Evolutionary conservation across 371 early-diverging fungal genomes (phyloP), one percentile per base, ranked within the genome.

Genomic region (Actinomortierella ambigua): DNA sequence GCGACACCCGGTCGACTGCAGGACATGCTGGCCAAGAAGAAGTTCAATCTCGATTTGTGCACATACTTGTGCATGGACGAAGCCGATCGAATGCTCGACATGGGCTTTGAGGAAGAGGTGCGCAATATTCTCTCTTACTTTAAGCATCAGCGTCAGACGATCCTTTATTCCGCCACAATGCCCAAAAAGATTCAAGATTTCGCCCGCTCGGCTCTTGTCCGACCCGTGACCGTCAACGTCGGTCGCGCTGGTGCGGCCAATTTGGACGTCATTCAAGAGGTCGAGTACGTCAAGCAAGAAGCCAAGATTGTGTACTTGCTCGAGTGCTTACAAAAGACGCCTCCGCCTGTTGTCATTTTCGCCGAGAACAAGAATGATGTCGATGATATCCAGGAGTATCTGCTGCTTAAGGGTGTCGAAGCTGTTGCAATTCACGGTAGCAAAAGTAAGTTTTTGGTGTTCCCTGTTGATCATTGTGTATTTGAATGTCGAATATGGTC

Each of bases 311-410:
- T 93, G 3, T 92, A 95, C 66, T 78, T 99, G 61, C 83, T 93
- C 39, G 95, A 97, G 68, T 93, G 93, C 69, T 75, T 97, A 66
- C 95, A 94, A 79, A 97, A 93, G 83, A 96, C 97, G 4, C 89
- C 96, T 41, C 97, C 98, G 15, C 98, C 97, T 7, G 97, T 97
- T 0, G 82, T 99, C 52, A 90, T 99, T 22, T 99, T 99, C 83
- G 96, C 98, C 27, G 99, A 99, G 75, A 99, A 95, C 81, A 99
- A 99, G 73, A 92, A 95, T 77, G 98, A 97, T 68, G 99, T 99
- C n/a, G 99, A 99, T 67, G 97, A 97, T 71, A 94, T 99, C 27
- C 95, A 96, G 60, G 95, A 98, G 75, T 95, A 94, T 65, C 79
- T 99, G 46, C 80, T 95, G 41, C 75, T 95, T 34, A 96, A 97